Evolutionary conservation across 768 basidiomycete genomes (phyloP), one percentile per base, ranked within the genome.

Genomic region (Boletus sp.): DNA sequence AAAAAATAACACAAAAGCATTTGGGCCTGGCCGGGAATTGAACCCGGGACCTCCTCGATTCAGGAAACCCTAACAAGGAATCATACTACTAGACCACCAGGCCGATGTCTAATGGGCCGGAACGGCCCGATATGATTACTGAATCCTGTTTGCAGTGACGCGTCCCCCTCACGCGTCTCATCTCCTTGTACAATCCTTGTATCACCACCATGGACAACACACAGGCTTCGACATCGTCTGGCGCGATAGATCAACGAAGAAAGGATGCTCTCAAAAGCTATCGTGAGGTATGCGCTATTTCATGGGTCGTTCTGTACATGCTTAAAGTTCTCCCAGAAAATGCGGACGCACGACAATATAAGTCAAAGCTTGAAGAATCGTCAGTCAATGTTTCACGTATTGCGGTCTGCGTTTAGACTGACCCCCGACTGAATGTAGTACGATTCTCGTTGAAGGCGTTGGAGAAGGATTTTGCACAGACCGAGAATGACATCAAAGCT

Each of bases 401-500:
- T 46, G n/a, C 28, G 12, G 18, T 47, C 35, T 11, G 24, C 39
- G 4, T 39, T 17, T 17, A 36, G 20, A 39, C 48, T 46, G 30
- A 45, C 18, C 32, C 15, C 24, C 14, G 4, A 17, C 49, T 33
- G 8, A n/a, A 56, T 55, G 12, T 35, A 98, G 95, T 98, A 60
- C 86, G 97, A 36, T 88, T 96, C 67, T 91, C 93, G 11, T 76
- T 99, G 63, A 94, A 93, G 69, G 87, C 92, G 56, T 74, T 98
- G 11, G 90, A 95, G 71, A 89, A 89, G 65, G 89, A 87, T 45
- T 98, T 85, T 67, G 92, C 86, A 64, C 94, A 96, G 80, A 96
- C 94, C 0, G 97, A 99, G 74, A 94, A 99, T 29, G 96, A 99
- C 67, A 96, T 99, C 75, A 98, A 98, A 76, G 97, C 97, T 42